Conservation (phyloP, 2,329 filamentous ascomycete genomes). For the Bimuria novae-zelandiae region DNA sequence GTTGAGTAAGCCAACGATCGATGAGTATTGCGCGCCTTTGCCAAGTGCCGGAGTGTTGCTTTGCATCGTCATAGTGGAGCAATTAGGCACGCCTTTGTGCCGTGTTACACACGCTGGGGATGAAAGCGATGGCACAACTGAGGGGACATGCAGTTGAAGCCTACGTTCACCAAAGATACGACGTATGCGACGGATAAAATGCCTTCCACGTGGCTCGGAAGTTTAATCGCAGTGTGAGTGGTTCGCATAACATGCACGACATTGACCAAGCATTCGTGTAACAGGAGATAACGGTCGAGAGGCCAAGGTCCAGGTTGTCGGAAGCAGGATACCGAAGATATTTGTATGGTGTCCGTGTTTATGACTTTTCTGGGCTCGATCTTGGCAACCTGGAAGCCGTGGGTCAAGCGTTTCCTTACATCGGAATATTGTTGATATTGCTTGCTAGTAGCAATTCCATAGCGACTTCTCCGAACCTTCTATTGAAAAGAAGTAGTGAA, state of each 20-base stretch:
- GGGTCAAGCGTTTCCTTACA: not conserved
- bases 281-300: not conserved
- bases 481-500: not conserved
- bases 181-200: not conserved
- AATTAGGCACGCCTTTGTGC: not conserved
- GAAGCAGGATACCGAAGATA: not conserved
- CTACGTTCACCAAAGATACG: not conserved
- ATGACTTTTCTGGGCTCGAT: not conserved
- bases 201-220: conserved; percentile 6
- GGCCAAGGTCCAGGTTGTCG: not conserved
- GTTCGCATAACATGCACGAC: conserved; percentile 5
- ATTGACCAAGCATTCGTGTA: not conserved
- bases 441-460: not conserved
- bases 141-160: not conserved
- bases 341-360: not conserved
- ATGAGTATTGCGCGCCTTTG: not conserved
- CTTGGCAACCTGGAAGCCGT: not conserved
- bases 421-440: not conserved
- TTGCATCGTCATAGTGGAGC: not conserved
- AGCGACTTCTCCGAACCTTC: not conserved
- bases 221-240: conserved; percentile 2
- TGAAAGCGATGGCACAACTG: too few relatives aligned
- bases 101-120: not conserved
- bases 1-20: not conserved
- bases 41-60: not conserved